These are phyloP conservation scores for Eucalyptus polyanthemos DNA, from an alignment of 345 rosid species.

Conservation along the genomic window DNA sequence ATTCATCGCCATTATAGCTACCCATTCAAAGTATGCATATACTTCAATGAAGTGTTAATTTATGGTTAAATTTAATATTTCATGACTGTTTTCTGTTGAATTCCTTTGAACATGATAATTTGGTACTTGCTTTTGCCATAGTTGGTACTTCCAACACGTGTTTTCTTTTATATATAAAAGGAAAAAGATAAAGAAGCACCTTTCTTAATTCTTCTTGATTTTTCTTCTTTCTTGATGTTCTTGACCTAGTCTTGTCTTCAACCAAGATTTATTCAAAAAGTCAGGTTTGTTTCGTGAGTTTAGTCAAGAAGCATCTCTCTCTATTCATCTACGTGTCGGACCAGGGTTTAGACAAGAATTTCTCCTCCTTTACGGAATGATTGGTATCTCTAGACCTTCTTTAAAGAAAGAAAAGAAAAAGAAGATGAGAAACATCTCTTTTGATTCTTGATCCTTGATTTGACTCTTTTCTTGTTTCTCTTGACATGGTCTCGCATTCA, in stretches of 20 bases:
- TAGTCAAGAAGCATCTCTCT: background rate
- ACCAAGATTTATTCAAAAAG: background rate
- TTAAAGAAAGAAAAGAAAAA: no score
- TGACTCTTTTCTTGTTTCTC: background rate
- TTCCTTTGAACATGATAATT: no score
- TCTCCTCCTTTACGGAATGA: background rate
- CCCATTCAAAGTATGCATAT: no score
- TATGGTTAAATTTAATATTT: no score
- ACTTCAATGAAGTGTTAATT: no score
- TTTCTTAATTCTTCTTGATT: background rate
- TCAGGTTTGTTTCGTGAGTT: background rate
- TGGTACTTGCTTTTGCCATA: background rate
- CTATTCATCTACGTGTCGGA: background rate
- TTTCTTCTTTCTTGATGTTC: background rate
- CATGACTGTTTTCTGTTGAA: no score
- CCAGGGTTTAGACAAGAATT: background rate
- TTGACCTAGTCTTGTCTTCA: background rate
- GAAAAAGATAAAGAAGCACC: no score
- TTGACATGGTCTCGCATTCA: background rate
- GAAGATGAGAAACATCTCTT: background rate
- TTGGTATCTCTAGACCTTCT: background rate
- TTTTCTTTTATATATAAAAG: no score
- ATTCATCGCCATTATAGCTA: no score
- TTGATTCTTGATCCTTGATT: background rate
- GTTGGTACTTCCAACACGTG: background rate